Base-by-base conservation (phyloP, 2,329 filamentous ascomycete species). In the Diaporthe batatas region DNA sequence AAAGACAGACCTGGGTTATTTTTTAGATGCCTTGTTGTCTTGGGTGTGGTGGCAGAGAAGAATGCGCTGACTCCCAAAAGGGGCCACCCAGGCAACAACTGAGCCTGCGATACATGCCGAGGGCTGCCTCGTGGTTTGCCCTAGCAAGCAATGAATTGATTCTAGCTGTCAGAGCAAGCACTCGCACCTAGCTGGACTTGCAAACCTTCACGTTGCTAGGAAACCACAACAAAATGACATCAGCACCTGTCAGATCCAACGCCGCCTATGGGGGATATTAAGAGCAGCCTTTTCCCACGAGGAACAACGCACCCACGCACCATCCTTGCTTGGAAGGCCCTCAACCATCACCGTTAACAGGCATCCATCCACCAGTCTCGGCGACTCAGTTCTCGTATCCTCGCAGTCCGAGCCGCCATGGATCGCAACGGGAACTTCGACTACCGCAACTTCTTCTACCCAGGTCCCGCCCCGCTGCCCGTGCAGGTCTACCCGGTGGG, bases 381-480 rank as follows among this genome's bases (percentile, higher is more conserved):
- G n/a, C n/a, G n/a, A n/a, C n/a, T n/a, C n/a, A n/a, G n/a, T n/a
- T n/a, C n/a, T n/a, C n/a, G n/a, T n/a, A n/a, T 1, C 32, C 16
- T 10, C 44, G 23, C 4, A 5, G 5, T 8, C 11, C 11, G 32
- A n/a, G 44, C 23, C 18, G 34, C 14, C 47, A 70, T 70, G 68
- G 68, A 70, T 29, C 68, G 44, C 34, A 70, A 70, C 55, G 47
- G 44, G n/a, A 44, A 44, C 49, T 62, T 53, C 16, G 68, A 70
- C 57, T 62, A 70, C 47, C 55, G 55, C 7, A 70, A 70, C 68
- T 62, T 53, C 32, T 62, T 70, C 47, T 70, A 53, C 44, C 68
- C 68, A 16, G 68, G 68, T 7, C 55, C 68, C 10, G 44, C 44
- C 21, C 39, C 58, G 0, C 49, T 70, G n/a, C 68, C 68, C 3